These are phyloP conservation scores for Pestalotiopsis sp. DNA, from an alignment of 2,329 filamentous ascomycete genomes.

Conservation along the genomic window DNA sequence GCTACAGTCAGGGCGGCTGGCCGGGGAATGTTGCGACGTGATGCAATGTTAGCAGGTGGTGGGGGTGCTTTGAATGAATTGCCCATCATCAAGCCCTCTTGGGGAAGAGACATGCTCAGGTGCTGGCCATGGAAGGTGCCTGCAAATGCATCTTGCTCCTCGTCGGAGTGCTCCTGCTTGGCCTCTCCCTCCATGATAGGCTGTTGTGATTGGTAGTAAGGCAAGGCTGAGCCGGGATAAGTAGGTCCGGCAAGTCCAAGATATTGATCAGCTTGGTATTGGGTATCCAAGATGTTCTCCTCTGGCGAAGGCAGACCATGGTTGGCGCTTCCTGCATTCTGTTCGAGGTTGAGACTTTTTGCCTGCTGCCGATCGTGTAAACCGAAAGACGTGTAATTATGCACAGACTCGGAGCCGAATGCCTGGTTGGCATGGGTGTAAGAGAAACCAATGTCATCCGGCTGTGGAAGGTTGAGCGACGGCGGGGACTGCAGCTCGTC, in stretches of 20 bases:
- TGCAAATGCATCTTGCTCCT: constrained; percentile 6
- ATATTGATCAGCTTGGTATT: constrained; percentile 22
- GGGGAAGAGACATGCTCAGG: not conserved
- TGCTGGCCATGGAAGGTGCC: not conserved
- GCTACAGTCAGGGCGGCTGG: constrained; percentile 49
- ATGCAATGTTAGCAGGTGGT: constrained; percentile 53
- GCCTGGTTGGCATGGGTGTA: constrained; percentile 15
- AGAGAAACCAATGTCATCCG: constrained; percentile 17
- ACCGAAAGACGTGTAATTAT: constrained; percentile 18
- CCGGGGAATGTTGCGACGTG: constrained; percentile 50
- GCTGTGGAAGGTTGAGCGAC: constrained; percentile 20
- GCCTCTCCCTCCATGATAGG: constrained; percentile 17
- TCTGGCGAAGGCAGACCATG: constrained; percentile 21
- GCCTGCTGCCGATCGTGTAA: constrained; percentile 8
- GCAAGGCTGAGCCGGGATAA: constrained; percentile 19
- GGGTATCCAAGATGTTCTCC: constrained; percentile 20
- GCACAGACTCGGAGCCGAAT: constrained; percentile 18
- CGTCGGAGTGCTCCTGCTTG: constrained; percentile 11
- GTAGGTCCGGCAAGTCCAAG: constrained; percentile 16
- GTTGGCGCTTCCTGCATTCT: constrained; percentile 12
- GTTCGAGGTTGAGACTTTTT: constrained; percentile 6
- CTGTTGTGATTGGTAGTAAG: constrained; percentile 22
- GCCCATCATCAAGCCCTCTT: constrained; percentile 16
- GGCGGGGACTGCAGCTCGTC: constrained; percentile 25
- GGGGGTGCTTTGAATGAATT: constrained; percentile 49